Evolutionary conservation across 1,284 basidiomycete species (phyloP).

Genomic region (Garcileccinum viscosum): DNA sequence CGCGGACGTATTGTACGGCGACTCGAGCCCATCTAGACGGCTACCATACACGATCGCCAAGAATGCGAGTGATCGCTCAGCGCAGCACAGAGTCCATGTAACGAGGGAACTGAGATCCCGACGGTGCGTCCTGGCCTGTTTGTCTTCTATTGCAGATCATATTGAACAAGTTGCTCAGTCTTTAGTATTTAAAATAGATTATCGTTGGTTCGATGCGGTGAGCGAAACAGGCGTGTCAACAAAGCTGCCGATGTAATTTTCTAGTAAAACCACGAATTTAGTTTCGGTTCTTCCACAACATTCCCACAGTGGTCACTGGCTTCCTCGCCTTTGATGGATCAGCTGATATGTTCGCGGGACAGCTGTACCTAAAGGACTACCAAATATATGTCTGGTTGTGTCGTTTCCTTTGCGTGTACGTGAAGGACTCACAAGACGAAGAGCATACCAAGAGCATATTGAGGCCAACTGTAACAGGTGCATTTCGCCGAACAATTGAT

Average conservation of each 20-base stretch:
- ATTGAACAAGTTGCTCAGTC: slow-evolving; percentile 32
- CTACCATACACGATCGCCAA: slow-evolving; percentile 69
- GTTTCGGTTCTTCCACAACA: too few relatives aligned
- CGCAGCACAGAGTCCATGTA: slow-evolving; percentile 42
- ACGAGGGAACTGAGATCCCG: slow-evolving; percentile 31
- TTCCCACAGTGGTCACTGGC: too few relatives aligned
- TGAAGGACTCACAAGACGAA: slow-evolving; percentile 18
- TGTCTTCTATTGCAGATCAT: neutral
- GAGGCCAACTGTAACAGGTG: too few relatives aligned
- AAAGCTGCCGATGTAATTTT: neutral
- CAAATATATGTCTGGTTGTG: slow-evolving; percentile 42
- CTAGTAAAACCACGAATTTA: slow-evolving; percentile 60
- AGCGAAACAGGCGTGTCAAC: slow-evolving; percentile 15
- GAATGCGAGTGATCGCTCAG: slow-evolving; percentile 36
- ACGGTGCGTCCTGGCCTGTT: slow-evolving; percentile 36
- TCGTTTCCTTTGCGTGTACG: slow-evolving; percentile 43
- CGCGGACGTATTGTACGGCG: slow-evolving; percentile 53
- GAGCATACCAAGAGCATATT: too few relatives aligned
- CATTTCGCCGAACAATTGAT: too few relatives aligned
- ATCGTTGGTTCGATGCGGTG: slow-evolving; percentile 56
- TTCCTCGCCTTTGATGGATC: too few relatives aligned
- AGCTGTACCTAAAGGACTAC: slow-evolving; percentile 26
- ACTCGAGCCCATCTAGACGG: slow-evolving; percentile 59
- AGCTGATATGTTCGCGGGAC: slow-evolving; percentile 51
- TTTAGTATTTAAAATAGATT: slow-evolving; percentile 70